phyloP scores from a whole-genome alignment of 352 stramenopile genomes.

The Pythium scleroteichum region DNA sequence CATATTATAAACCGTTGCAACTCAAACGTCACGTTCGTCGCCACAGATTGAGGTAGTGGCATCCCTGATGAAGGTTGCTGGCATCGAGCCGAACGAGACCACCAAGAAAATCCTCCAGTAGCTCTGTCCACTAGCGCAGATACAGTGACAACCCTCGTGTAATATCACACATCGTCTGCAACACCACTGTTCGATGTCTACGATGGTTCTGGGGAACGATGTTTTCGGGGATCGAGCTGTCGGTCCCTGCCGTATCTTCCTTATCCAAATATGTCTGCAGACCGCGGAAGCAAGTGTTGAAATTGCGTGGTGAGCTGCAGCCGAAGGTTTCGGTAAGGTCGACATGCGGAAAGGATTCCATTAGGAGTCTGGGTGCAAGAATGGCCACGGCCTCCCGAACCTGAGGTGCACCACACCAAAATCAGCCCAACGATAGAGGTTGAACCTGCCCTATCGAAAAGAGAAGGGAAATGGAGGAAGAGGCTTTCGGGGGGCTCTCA shows the following conservation, averaged over 20 bases:
- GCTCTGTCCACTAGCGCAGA: neutral
- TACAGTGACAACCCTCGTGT: conserved; percentile 5
- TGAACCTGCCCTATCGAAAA: conserved; percentile 20
- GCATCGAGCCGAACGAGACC: conserved; percentile 79
- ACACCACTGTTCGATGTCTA: neutral
- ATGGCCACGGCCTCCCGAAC: neutral
- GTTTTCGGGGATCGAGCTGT: too few species aligned
- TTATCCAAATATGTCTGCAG: too few species aligned
- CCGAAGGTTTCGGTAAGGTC: too few species aligned
- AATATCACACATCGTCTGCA: neutral
- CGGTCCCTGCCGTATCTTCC: too few species aligned
- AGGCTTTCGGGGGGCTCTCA: conserved; percentile 8
- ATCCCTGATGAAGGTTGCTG: conserved; percentile 74
- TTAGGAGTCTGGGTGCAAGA: too few species aligned
- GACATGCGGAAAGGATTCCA: too few species aligned
- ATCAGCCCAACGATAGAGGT: neutral
- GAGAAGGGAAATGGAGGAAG: conserved; percentile 11
- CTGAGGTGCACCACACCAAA: neutral
- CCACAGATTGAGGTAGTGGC: conserved; percentile 72
- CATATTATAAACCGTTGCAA: too few species aligned
- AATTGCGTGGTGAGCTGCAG: too few species aligned
- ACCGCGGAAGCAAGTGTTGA: too few species aligned
- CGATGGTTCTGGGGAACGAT: too few species aligned
- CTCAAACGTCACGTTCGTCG: too few species aligned
- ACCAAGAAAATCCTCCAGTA: conserved; percentile 86